Conservation (phyloP, 1,139 yeast species). For the Magnusiomyces fungicola region DNA sequence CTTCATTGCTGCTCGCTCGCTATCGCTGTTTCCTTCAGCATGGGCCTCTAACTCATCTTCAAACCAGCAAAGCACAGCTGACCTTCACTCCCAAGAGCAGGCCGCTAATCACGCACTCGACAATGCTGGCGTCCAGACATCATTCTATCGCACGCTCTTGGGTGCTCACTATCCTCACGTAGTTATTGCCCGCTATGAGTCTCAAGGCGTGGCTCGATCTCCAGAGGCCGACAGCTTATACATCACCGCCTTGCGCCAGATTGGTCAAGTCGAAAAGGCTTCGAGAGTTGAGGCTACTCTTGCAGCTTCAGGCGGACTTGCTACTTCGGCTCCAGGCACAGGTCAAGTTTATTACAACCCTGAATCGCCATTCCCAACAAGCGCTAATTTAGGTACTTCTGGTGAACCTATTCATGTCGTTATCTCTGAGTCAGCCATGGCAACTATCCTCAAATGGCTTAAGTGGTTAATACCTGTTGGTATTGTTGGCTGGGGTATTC, state of each 20-base stretch:
- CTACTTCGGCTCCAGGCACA: slow-evolving; percentile 21
- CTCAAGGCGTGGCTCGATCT: slow-evolving; percentile 79
- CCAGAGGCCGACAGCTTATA: slow-evolving; percentile 72
- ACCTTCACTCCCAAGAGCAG: slow-evolving; percentile 43
- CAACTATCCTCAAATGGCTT: slow-evolving; percentile 77
- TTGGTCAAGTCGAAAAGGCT: slow-evolving; percentile 76
- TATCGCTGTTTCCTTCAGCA: slow-evolving; percentile 4
- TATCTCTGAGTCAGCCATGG: slow-evolving; percentile 73
- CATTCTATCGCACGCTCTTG: slow-evolving; percentile 65
- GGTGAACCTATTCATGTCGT: slow-evolving; percentile 85
- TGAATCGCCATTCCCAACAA: neutral
- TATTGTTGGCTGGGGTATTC: slow-evolving; percentile 53
- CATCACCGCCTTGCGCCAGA: slow-evolving; percentile 66
- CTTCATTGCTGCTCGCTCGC: neutral
- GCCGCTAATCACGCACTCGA: slow-evolving; percentile 66
- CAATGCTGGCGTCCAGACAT: slow-evolving; percentile 69
- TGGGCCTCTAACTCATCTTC: slow-evolving; percentile 2
- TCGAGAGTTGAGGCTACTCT: slow-evolving; percentile 37
- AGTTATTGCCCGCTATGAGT: slow-evolving; percentile 85
- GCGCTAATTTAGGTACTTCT: slow-evolving; percentile 30
- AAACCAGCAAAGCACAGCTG: neutral
- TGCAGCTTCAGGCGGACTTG: slow-evolving; percentile 19
- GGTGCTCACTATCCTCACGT: slow-evolving; percentile 84
- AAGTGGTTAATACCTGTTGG: slow-evolving; percentile 86
- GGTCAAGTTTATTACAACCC: slow-evolving; percentile 9